These are phyloP conservation scores for Pythium dissotocum DNA, from an alignment of 352 stramenopile genomes.

Conservation along the genomic window DNA sequence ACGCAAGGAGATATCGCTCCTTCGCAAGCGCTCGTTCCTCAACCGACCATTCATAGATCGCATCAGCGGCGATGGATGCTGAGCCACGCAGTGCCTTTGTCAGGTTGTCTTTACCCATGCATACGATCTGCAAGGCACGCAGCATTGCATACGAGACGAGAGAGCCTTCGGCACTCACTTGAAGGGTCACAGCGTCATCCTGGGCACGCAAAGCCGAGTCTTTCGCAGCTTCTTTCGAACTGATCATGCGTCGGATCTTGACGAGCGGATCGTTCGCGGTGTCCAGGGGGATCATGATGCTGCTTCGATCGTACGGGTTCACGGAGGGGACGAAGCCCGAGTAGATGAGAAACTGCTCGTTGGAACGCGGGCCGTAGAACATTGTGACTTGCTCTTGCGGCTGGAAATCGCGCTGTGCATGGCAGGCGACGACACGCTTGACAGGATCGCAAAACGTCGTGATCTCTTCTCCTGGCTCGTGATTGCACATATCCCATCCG, in stretches of 20 bases:
- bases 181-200: slow-evolving; percentile 25
- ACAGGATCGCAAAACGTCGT: slow-evolving; percentile 44
- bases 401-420: slow-evolving; percentile 41
- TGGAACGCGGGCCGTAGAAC: slow-evolving; percentile 63
- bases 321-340: slow-evolving; percentile 49
- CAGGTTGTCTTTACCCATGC: slow-evolving; percentile 39
- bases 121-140: slow-evolving; percentile 35
- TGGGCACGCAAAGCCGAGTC: slow-evolving; percentile 14
- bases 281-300: slow-evolving; percentile 27
- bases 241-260: slow-evolving; percentile 48
- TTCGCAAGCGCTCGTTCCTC: slow-evolving; percentile 16
- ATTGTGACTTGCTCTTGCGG: slow-evolving; percentile 49
- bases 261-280: slow-evolving; percentile 28
- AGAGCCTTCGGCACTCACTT: slow-evolving; percentile 30
- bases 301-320: slow-evolving; percentile 40
- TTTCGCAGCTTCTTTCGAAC: slow-evolving; percentile 40
- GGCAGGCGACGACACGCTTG: slow-evolving; percentile 35
- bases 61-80: slow-evolving; percentile 9
- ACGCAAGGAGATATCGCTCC: neutral
- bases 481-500: slow-evolving; percentile 69
- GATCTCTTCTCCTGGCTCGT: slow-evolving; percentile 43
- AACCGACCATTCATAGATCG: slow-evolving; percentile 18
- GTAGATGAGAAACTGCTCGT: slow-evolving; percentile 55
- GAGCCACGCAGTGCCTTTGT: slow-evolving; percentile 32
- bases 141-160: slow-evolving; percentile 31